Percentiles rank a stretch among this genome's conserved stretches.
Conservation (phyloP, 1,284 basidiomycete species). For the Rhodotorula sp. region DNA sequence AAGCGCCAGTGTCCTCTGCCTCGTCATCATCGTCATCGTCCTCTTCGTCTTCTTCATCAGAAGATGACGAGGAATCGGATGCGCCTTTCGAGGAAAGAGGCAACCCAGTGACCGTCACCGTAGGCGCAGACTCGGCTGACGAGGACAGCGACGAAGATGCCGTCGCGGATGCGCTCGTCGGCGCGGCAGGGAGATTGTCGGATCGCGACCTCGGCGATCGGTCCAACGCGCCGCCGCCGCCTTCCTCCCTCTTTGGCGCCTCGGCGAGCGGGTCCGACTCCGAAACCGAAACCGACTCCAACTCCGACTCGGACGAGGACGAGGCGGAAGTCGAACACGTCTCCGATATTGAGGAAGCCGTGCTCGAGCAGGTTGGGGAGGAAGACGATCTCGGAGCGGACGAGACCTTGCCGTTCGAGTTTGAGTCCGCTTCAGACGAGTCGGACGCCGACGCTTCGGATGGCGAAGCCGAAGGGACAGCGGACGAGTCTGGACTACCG, state of each 20-base stretch:
- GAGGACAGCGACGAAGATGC: neutral
- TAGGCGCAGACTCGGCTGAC: neutral
- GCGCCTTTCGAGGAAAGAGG: no score
- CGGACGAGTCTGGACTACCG: neutral
- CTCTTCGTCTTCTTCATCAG: neutral
- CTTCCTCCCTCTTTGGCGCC: neutral
- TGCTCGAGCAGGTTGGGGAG: neutral
- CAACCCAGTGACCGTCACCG: no score
- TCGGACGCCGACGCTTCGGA: constrained; percentile 1
- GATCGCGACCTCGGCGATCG: neutral
- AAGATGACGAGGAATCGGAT: no score
- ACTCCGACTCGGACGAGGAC: neutral
- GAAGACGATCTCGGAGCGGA: constrained; percentile 13
- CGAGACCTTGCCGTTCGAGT: constrained; percentile 12
- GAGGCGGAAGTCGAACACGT: constrained; percentile 2
- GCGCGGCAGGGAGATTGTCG: neutral
- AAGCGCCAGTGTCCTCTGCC: neutral
- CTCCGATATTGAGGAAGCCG: neutral
- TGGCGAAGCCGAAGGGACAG: neutral
- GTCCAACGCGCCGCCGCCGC: neutral
- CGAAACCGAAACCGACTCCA: neutral
- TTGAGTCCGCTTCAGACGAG: constrained; percentile 4
- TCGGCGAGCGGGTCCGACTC: neutral
- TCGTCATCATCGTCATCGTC: neutral
- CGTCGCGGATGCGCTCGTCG: neutral